phyloP scores from a whole-genome alignment of 2,329 filamentous ascomycete species.

The Dactylellina sp. region DNA sequence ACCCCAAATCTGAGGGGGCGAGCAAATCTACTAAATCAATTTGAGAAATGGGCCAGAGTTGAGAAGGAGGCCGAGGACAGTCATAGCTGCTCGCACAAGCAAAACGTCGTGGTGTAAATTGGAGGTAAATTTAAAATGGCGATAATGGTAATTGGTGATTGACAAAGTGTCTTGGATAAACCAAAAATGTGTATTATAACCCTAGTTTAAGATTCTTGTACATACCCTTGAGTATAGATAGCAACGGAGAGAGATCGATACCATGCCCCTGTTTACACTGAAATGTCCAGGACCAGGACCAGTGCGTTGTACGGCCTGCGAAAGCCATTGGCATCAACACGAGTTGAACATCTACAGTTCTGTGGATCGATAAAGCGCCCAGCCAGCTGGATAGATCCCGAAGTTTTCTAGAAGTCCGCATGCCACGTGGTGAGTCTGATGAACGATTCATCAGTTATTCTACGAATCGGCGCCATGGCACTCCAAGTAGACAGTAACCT shows the following conservation, averaged over 20 bases:
- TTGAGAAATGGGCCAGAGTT: conserved; percentile 48
- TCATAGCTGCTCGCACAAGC: conserved; percentile 48
- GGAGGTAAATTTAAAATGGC: background rate
- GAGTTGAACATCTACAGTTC: background rate
- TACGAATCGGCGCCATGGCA: conserved; percentile 24
- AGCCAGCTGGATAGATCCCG: conserved; percentile 26
- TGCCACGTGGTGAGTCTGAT: conserved; percentile 41
- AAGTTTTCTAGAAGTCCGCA: conserved; percentile 6
- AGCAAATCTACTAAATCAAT: conserved; percentile 31
- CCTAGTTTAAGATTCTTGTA: conserved; percentile 30
- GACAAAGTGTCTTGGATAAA: conserved; percentile 16
- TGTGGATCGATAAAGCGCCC: background rate
- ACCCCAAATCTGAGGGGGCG: conserved; percentile 42
- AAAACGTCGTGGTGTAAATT: conserved; percentile 29
- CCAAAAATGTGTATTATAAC: conserved; percentile 40
- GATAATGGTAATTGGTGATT: conserved; percentile 4
- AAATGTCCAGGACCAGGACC: too few relatives aligned
- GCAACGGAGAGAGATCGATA: conserved; percentile 15
- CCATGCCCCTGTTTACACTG: too few relatives aligned
- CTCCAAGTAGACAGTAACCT: too few relatives aligned
- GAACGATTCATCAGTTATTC: conserved; percentile 10
- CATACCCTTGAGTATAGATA: conserved; percentile 23
- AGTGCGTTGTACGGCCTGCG: too few relatives aligned
- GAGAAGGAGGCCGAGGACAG: conserved; percentile 41
- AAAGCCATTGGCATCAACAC: too few relatives aligned